These are phyloP conservation scores for Aspergillus sojae DNA, from an alignment of 2,329 filamentous ascomycete species.

Conservation along the genomic window DNA sequence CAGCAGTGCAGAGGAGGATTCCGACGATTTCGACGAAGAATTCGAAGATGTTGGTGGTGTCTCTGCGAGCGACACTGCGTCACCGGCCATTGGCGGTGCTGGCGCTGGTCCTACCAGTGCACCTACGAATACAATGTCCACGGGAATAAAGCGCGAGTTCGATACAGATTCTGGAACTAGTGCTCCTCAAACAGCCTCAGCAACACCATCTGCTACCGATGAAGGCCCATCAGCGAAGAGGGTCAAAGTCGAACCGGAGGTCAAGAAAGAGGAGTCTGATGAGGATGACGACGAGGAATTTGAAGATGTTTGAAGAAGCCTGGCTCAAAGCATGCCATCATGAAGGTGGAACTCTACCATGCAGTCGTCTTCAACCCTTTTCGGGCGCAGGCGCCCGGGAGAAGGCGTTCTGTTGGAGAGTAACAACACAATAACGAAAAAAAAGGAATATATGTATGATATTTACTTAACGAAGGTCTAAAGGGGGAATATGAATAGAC, in stretches of 20 bases:
- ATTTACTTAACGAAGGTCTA: neutral
- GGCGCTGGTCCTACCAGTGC: conserved; percentile 33
- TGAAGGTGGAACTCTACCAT: neutral
- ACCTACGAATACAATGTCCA: conserved; percentile 22
- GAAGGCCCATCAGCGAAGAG: conserved; percentile 48
- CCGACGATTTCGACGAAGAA: conserved; percentile 44
- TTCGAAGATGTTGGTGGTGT: conserved; percentile 50
- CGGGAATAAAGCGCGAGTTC: conserved; percentile 41
- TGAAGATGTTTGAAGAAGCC: conserved; percentile 41
- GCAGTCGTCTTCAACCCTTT: neutral
- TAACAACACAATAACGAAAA: neutral
- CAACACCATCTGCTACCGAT: conserved; percentile 40
- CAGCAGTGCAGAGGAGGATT: conserved; percentile 44
- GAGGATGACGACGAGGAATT: conserved; percentile 50
- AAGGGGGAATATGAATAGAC: neutral
- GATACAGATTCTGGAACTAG: conserved; percentile 44
- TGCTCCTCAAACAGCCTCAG: conserved; percentile 39
- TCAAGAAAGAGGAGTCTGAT: conserved; percentile 45
- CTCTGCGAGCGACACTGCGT: conserved; percentile 40
- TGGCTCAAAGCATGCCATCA: neutral
- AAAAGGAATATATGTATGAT: neutral
- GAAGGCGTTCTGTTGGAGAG: neutral
- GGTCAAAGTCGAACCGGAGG: conserved; percentile 42
- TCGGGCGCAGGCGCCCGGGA: conserved; percentile 27
- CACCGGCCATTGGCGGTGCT: conserved; percentile 31